phyloP scores from a whole-genome alignment of 768 basidiomycete species.

The Pleurotus tuber-regium region DNA sequence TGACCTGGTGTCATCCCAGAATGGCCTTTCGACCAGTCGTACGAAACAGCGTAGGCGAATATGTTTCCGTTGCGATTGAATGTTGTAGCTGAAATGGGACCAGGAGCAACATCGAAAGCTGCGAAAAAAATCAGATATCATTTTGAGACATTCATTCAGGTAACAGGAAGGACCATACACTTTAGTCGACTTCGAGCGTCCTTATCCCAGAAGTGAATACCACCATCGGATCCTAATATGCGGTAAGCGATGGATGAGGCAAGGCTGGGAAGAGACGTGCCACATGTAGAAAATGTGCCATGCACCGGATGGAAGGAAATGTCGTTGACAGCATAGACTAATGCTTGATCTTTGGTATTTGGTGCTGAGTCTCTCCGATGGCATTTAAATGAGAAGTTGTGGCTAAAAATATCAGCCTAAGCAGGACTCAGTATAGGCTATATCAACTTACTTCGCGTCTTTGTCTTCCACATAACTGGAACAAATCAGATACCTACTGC shows the following conservation, averaged over 20 bases:
- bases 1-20: constrained; percentile 73
- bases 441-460: constrained; percentile 52
- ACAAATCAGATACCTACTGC: constrained; percentile 3
- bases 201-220: constrained; percentile 94
- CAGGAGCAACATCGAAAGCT: constrained; percentile 59
- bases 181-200: constrained; percentile 90
- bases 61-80: constrained; percentile 89
- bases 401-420: constrained; percentile 29
- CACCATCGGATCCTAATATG: constrained; percentile 69
- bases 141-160: no score
- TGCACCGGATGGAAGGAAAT: constrained; percentile 84
- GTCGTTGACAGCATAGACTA: constrained; percentile 81
- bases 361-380: constrained; percentile 60
- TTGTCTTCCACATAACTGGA: constrained; percentile 84
- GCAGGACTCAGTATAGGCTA: not conserved
- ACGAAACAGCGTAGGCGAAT: constrained; percentile 89
- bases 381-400: constrained; percentile 89
- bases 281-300: constrained; percentile 82
- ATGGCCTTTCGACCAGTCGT: constrained; percentile 93
- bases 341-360: constrained; percentile 58
- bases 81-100: constrained; percentile 76
- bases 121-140: not conserved
- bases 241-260: constrained; percentile 17
- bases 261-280: constrained; percentile 32
- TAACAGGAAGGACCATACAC: constrained; percentile 42